These are phyloP conservation scores for Talaromyces liani DNA, from an alignment of 495 filamentous ascomycete species.

Conservation along the genomic window DNA sequence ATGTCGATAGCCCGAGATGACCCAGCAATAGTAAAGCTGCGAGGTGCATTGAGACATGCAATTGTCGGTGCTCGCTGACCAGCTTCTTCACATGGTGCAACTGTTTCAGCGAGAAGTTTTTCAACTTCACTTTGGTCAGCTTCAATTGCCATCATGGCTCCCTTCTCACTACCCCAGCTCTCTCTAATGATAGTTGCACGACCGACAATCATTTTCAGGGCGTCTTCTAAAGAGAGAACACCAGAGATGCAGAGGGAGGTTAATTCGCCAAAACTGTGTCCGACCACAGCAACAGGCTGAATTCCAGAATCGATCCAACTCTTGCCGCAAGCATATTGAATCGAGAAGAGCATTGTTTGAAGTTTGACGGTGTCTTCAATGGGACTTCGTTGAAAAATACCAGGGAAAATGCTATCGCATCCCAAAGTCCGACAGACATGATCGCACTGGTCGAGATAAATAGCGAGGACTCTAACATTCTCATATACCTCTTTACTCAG, in stretches of 20 bases:
- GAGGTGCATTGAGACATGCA: conserved; percentile 45
- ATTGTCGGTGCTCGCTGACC: conserved; percentile 18
- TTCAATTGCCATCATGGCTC: conserved; percentile 35
- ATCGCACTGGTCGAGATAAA: conserved; percentile 34
- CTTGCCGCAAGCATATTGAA: conserved; percentile 32
- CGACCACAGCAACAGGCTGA: conserved; percentile 25
- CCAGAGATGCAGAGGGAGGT: conserved; percentile 23
- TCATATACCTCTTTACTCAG: conserved; percentile 32
- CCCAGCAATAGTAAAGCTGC: conserved; percentile 40
- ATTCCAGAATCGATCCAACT: conserved; percentile 32
- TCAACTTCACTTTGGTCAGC: conserved; percentile 6
- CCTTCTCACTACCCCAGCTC: conserved; percentile 31
- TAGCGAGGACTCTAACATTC: conserved; percentile 21
- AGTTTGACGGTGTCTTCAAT: conserved; percentile 32
- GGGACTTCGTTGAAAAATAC: conserved; percentile 35
- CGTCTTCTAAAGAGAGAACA: conserved; percentile 19
- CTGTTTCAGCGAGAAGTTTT: conserved; percentile 16
- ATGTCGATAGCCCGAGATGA: conserved; percentile 24
- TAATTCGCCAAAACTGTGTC: conserved; percentile 35
- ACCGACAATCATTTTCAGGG: conserved; percentile 26
- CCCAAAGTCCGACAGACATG: conserved; percentile 17
- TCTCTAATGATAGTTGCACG: conserved; percentile 30
- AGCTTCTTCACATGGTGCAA: conserved; percentile 1
- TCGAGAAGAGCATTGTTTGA: conserved; percentile 30
- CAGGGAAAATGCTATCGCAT: conserved; percentile 32